Evolutionary conservation across 1,139 yeast genomes (phyloP).

Genomic region (Yamadazyma oceani): DNA sequence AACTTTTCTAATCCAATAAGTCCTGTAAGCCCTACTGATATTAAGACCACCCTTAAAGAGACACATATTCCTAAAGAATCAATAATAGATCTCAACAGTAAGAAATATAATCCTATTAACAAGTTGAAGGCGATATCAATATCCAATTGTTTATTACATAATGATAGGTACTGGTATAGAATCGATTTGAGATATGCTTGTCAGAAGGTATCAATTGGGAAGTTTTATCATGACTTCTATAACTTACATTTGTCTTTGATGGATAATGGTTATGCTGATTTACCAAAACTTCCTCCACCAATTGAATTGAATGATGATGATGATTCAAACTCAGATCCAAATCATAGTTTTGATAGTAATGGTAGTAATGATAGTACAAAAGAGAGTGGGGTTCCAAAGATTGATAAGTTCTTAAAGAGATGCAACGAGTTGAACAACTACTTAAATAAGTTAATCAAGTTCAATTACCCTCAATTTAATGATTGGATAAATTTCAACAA

Average conservation of each 20-base stretch:
- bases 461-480: constrained; percentile 21
- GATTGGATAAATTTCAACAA: constrained; percentile 33
- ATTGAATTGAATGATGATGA: constrained; percentile 25
- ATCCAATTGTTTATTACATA: constrained; percentile 37
- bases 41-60: not conserved
- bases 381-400: constrained; percentile 3
- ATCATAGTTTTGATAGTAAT: not conserved
- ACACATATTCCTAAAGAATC: not conserved
- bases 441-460: constrained; percentile 25
- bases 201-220: constrained; percentile 30
- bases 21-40: constrained; percentile 5
- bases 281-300: constrained; percentile 48
- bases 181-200: constrained; percentile 38
- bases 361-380: not conserved
- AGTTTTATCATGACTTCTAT: constrained; percentile 48
- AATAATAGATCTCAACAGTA: constrained; percentile 5
- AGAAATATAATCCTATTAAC: constrained; percentile 7
- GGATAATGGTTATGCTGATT: constrained; percentile 13
- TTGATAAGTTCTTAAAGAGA: constrained; percentile 21
- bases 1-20: constrained; percentile 7
- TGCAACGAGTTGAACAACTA: constrained; percentile 38
- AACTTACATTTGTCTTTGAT: constrained; percentile 33
- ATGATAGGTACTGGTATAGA: constrained; percentile 46
- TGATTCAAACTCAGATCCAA: constrained; percentile 6
- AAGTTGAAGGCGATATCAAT: constrained; percentile 21